A percentile compares a stretch with the other conserved stretches of the same genome.
Conservation (phyloP, 2,329 filamentous ascomycete genomes). For the Cercospora sp. region DNA sequence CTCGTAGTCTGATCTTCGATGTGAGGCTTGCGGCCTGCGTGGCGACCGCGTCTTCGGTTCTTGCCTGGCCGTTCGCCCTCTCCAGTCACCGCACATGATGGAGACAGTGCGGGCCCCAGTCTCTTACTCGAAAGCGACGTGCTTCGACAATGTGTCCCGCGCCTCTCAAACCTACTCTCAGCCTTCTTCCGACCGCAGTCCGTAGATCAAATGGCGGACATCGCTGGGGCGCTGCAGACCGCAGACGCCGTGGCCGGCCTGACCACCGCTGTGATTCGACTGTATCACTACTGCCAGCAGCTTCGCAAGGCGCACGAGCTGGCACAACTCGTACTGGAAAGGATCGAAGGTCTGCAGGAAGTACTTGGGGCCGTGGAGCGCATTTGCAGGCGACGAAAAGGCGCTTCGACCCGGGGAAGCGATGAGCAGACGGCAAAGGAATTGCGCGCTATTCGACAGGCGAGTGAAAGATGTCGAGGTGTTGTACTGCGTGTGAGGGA, state of each 20-base stretch:
- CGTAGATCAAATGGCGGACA: not conserved
- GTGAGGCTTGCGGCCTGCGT: not conserved
- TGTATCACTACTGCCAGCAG: constrained; percentile 6
- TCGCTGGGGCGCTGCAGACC: not conserved
- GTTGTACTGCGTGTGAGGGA: not conserved
- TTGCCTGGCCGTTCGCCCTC: not conserved
- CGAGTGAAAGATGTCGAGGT: not conserved
- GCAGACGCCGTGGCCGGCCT: constrained; percentile 5
- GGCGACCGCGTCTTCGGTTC: not conserved
- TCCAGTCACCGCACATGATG: not conserved
- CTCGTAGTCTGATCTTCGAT: not conserved
- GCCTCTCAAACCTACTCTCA: not conserved
- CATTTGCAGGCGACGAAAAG: not conserved
- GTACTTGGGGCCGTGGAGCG: not conserved
- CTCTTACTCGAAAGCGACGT: not conserved
- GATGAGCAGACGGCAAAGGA: not conserved
- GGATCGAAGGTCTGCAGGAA: not conserved
- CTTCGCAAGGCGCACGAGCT: not conserved
- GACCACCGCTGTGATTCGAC: constrained; percentile 1
- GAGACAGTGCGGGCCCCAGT: not conserved
- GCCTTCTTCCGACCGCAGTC: not conserved
- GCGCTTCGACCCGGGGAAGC: not conserved
- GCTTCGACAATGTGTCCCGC: not conserved
- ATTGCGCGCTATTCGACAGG: not conserved
- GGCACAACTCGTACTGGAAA: not conserved